Evolutionary conservation across 257 asterid species (phyloP).

Genomic region (Solanum chaucha): DNA sequence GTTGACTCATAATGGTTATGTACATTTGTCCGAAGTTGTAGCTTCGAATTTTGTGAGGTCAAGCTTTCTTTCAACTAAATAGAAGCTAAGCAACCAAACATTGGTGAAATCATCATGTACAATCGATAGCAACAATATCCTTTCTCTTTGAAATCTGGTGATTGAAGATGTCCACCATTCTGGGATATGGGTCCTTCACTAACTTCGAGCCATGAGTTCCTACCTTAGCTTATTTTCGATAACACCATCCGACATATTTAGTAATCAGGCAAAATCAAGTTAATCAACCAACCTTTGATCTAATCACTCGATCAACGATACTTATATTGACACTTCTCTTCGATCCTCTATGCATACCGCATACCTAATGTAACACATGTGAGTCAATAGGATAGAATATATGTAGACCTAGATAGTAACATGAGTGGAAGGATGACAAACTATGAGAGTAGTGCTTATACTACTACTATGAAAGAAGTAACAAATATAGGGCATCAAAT

Average conservation of each 20-base stretch:
- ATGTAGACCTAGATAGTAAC: background rate
- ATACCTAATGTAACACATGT: background rate
- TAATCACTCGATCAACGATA: background rate
- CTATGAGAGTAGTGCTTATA: background rate
- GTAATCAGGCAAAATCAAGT: too few relatives aligned
- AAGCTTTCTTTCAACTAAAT: too few relatives aligned
- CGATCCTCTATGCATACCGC: background rate
- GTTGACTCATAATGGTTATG: too few relatives aligned
- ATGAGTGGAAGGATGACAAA: background rate
- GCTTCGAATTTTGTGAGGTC: too few relatives aligned
- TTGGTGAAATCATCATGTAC: too few relatives aligned
- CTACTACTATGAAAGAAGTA: background rate
- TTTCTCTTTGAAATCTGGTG: too few relatives aligned
- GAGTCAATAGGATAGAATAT: too few relatives aligned
- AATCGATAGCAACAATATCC: too few relatives aligned
- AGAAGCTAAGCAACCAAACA: too few relatives aligned
- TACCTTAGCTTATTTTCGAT: too few relatives aligned
- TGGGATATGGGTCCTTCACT: background rate
- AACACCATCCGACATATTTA: background rate
- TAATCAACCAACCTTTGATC: background rate
- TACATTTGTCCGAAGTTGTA: too few relatives aligned
- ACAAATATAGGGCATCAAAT: background rate
- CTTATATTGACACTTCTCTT: background rate
- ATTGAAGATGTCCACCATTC: too few relatives aligned
- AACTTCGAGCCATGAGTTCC: background rate